These are phyloP conservation scores for Acer saccharum DNA, from an alignment of 345 rosid genomes.

Conservation along the genomic window DNA sequence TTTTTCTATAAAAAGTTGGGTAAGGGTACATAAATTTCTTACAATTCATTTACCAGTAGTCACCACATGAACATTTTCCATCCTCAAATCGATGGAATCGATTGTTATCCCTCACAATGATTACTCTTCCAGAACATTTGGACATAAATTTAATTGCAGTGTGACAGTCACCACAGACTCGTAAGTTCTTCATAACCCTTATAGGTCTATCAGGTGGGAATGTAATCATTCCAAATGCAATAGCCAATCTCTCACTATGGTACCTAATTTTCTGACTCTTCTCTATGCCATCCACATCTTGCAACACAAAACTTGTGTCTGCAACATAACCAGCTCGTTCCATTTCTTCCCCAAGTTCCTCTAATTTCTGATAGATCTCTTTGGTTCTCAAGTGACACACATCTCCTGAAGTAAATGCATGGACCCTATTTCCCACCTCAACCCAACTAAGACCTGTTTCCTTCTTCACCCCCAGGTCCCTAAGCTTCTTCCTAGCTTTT, in stretches of 20 bases:
- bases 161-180: slow-evolving; percentile 92
- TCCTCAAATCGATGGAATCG: slow-evolving; percentile 82
- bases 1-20: neutral
- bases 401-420: slow-evolving; percentile 85
- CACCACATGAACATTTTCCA: slow-evolving; percentile 87
- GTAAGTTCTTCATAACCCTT: slow-evolving; percentile 82
- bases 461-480: slow-evolving; percentile 82
- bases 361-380: slow-evolving; percentile 73
- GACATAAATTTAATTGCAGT: slow-evolving; percentile 84
- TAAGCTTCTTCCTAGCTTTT: slow-evolving; percentile 71
- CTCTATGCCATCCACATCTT: slow-evolving; percentile 69
- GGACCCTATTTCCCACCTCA: slow-evolving; percentile 83
- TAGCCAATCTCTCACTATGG: slow-evolving; percentile 83
- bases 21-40: slow-evolving; percentile 17
- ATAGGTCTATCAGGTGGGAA: slow-evolving; percentile 65
- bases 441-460: slow-evolving; percentile 95
- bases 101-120: slow-evolving; percentile 82
- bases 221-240: slow-evolving; percentile 72
- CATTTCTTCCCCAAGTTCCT: slow-evolving; percentile 77
- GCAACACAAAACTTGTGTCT: slow-evolving; percentile 79
- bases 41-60: slow-evolving; percentile 66
- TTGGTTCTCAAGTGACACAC: slow-evolving; percentile 49
- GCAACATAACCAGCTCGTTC: slow-evolving; percentile 82
- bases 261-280: slow-evolving; percentile 71
- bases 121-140: slow-evolving; percentile 68